Conservation (phyloP, 108 stramenopile species). For the Cyclostephanos invisitatus region DNA sequence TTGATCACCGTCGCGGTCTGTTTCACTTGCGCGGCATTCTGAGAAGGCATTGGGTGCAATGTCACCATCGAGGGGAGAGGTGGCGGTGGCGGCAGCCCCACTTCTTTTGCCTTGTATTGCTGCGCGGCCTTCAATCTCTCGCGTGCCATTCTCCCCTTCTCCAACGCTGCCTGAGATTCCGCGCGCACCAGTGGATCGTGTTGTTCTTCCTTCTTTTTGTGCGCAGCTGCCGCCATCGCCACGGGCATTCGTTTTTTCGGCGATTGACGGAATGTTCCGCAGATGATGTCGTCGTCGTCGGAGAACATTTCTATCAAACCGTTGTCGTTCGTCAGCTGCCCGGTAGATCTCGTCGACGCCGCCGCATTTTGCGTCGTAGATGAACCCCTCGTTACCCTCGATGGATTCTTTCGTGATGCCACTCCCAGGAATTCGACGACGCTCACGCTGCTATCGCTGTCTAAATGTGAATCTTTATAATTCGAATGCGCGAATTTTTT, state of each 20-base stretch:
- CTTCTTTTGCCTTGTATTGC: constrained; percentile 14
- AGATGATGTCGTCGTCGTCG: neutral
- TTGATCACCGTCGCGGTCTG: neutral
- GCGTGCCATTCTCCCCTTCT: neutral
- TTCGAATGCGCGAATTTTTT: neutral
- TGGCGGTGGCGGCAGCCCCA: neutral
- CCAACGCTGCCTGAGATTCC: constrained; percentile 6
- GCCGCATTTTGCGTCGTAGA: neutral
- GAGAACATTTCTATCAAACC: neutral
- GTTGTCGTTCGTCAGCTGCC: neutral
- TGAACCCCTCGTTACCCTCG: neutral
- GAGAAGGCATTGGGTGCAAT: neutral
- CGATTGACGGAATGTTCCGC: neutral
- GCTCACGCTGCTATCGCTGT: neutral
- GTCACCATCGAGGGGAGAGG: neutral
- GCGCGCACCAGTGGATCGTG: constrained; percentile 9
- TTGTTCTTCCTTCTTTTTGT: neutral
- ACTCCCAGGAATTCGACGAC: neutral
- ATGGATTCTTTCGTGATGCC: neutral
- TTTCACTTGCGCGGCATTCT: neutral
- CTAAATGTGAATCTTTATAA: neutral
- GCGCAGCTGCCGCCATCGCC: neutral
- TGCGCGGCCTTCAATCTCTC: constrained; percentile 14
- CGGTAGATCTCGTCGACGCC: neutral
- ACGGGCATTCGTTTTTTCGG: neutral